Percentiles rank a stretch among this genome's conserved stretches.
Evolutionary conservation across 2,329 filamentous ascomycete species (phyloP).

Genomic region (Metarhizium guizhouense): DNA sequence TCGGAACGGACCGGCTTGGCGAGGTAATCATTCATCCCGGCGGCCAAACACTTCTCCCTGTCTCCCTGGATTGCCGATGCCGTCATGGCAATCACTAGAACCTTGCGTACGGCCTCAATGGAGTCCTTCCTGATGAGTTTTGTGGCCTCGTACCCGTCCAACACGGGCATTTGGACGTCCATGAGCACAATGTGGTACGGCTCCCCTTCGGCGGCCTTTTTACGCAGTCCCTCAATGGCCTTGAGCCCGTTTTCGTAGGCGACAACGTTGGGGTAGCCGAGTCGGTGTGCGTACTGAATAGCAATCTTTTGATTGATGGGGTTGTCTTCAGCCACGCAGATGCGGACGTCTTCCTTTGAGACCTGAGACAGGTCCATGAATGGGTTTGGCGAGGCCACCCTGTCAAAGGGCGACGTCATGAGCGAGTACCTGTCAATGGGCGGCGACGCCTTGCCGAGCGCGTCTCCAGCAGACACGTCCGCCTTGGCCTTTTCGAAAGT

Average conservation of each 20-base stretch:
- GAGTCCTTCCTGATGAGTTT: conserved; percentile 70
- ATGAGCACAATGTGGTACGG: conserved; percentile 90
- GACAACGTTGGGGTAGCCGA: conserved; percentile 74
- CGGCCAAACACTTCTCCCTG: conserved; percentile 87
- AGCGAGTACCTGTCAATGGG: conserved; percentile 25
- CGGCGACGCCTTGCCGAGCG: conserved; percentile 28
- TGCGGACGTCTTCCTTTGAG: conserved; percentile 67
- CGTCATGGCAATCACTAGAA: conserved; percentile 96
- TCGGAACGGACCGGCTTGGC: conserved; percentile 91
- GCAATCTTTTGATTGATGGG: conserved; percentile 91
- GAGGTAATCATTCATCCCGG: conserved; percentile 96
- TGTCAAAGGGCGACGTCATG: conserved; percentile 24
- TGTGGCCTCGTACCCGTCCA: conserved; percentile 89
- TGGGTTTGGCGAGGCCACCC: conserved; percentile 30
- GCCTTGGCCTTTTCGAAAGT: conserved; percentile 73
- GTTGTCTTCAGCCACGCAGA: conserved; percentile 94
- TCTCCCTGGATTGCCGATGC: conserved; percentile 91
- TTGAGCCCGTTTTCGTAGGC: conserved; percentile 86
- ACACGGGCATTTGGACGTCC: conserved; percentile 93
- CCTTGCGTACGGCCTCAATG: conserved; percentile 66
- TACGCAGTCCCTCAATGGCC: conserved; percentile 76
- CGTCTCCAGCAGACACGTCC: conserved; percentile 49
- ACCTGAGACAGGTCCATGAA: conserved; percentile 63
- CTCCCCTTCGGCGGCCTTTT: conserved; percentile 57
- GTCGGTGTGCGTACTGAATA: conserved; percentile 77